Base-by-base conservation (phyloP, 1,139 yeast genomes). In the Pichia sp. region DNA sequence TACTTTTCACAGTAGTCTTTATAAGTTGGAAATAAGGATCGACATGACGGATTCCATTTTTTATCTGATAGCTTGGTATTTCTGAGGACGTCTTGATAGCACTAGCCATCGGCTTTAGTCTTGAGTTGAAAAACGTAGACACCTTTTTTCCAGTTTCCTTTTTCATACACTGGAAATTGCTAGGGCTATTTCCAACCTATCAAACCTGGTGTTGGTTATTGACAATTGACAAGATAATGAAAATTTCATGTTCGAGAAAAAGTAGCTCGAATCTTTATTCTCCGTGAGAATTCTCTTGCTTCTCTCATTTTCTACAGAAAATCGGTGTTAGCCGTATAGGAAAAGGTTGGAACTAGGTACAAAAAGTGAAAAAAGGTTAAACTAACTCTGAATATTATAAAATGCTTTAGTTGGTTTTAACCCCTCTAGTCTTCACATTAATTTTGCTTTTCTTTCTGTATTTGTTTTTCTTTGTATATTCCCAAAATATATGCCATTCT, bases 401-500 rank as follows among this genome's bases (percentile, higher is more conserved):
- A 36, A 14, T 36, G 40, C 4, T 36, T 12, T 36, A 36, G 6
- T 12, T 36, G 40, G 16, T 14, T 14, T 6, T 17, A 42, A 42
- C n/a, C n/a, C 17, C n/a, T 31, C 9, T 31, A 31, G 12, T 9
- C 4, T 31, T 31, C 10, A 36, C 6, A 48, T 40, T n/a, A 48
- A 40, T 30, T 40, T n/a, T 29, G 30, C 27, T 48, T 48, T 16
- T 48, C 41, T 38, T 48, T 48, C 20, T 24, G 27, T 16, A 6
- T 12, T 33, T 38, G 40, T 14, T 51, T 51, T 29, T 62, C 63
- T 20, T 56, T 58, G 68, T 92, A 93, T 51, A 95, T 79, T 17
- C 97, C 97, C 58, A 91, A 68, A 45, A 90, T 66, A 68, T 93
- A 93, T 3, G 97, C 97, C 71, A 91, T 72, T 65, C 99, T 78